Base-by-base conservation (phyloP, 306 rosid species). In the Adenanthera pavonina region DNA sequence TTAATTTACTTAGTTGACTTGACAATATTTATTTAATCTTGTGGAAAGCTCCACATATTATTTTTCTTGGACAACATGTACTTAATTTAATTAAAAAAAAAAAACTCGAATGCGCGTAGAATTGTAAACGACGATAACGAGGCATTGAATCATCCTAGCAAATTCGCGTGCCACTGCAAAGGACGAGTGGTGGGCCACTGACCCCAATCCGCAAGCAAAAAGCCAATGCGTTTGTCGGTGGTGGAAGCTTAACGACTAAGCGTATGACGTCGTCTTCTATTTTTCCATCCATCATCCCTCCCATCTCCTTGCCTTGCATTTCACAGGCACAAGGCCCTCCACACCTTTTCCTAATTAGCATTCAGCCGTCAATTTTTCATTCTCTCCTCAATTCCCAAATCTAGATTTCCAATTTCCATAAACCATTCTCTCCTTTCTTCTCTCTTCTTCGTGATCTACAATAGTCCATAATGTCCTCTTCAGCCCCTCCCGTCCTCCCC, bases 401-500 rank as follows among this genome's bases (percentile, higher is more conserved):
- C 41, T 25, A 3, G 36, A 44, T 5, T 47, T 25, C 3, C 35
- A 2, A 25, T 20, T 47, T 8, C 57, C 75, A 44, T 20, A 49
- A 33, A 20, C 20, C 40, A 12, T 44, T 12, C 51, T 12, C 74
- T 5, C 40, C 56, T 69, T 69, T 40, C 36, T 17, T 36, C 35
- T 12, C 46, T 16, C 70, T 46, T 17, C 12, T 60, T 30, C 25
- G 36, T 14, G 76, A 81, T 80, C 74, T n/a, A 16, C 15, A 34
- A 25, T 33, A 20, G 33, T 46, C 59, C 48, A 61, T 78, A 36
- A 67, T 88, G 57, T 68, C 88, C 19, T 20, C 91, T 12, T 8
- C 78, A 10, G 57, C 86, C 11, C 89, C 91, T 33, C 85, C 85
- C 43, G 25, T 83, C 30, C 91, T 84, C 74, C 94, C 91, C 12